Conservation (phyloP, 2,329 filamentous ascomycete genomes). For the Xylariales sp. region DNA sequence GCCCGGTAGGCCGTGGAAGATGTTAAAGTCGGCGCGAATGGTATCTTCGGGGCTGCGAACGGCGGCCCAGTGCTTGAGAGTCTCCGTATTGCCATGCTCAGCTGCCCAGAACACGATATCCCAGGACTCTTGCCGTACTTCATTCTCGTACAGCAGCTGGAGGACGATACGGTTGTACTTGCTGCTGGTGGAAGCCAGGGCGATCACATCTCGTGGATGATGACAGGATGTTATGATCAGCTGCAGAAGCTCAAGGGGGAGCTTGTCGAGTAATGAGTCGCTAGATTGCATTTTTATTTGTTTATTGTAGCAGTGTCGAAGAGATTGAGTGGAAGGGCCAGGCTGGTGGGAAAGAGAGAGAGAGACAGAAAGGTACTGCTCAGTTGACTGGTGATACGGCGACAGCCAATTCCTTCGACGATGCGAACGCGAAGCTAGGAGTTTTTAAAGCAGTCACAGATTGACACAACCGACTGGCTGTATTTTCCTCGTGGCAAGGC, state of each 20-base stretch:
- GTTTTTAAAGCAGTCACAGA: too few species aligned
- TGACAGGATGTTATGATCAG: not conserved
- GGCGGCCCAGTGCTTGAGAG: not conserved
- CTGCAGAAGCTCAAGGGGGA: not conserved
- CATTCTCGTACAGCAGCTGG: not conserved
- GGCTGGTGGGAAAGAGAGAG: too few species aligned
- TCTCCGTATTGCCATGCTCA: not conserved
- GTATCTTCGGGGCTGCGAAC: not conserved
- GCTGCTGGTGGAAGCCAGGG: not conserved
- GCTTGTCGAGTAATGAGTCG: not conserved
- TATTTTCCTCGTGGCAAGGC: too few species aligned
- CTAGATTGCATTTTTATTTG: not conserved
- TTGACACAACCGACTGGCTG: too few species aligned
- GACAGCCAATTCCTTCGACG: too few species aligned
- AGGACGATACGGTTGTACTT: not conserved
- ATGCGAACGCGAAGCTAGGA: too few species aligned
- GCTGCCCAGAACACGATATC: slow-evolving; percentile 4
- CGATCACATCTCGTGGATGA: not conserved
- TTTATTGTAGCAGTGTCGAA: too few species aligned
- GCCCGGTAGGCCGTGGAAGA: not conserved
- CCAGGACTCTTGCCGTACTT: not conserved
- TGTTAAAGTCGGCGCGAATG: not conserved
- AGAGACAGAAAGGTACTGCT: too few species aligned
- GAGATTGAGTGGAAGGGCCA: too few species aligned
- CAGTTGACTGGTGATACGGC: too few species aligned